phyloP scores from a whole-genome alignment of 2,329 filamentous ascomycete species.

The Akanthomyces lecanii region DNA sequence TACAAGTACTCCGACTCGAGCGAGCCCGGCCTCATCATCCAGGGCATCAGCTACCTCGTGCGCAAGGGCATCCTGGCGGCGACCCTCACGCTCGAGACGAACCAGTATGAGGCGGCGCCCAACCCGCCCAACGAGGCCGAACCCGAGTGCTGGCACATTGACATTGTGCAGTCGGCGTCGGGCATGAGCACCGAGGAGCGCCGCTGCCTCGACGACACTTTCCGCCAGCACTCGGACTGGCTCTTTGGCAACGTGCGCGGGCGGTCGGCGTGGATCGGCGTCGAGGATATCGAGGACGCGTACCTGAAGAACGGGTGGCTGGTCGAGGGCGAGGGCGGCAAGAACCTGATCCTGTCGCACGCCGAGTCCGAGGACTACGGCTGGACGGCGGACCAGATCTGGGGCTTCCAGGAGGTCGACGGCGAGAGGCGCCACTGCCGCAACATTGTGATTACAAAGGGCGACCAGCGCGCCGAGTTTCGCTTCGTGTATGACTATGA shows the following conservation, averaged over 20 bases:
- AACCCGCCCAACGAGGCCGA: constrained; percentile 34
- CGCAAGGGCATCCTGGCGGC: constrained; percentile 69
- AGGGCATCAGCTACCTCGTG: constrained; percentile 66
- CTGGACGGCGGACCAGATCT: constrained; percentile 55
- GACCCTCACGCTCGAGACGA: constrained; percentile 62
- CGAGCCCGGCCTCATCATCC: constrained; percentile 66
- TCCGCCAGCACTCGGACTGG: constrained; percentile 67
- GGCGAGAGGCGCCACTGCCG: constrained; percentile 50
- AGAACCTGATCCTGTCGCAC: constrained; percentile 60
- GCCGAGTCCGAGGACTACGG: constrained; percentile 51
- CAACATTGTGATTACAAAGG: constrained; percentile 52
- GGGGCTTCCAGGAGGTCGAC: constrained; percentile 55
- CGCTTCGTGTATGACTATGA: constrained; percentile 55
- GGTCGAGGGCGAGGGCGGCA: constrained; percentile 48
- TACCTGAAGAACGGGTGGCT: constrained; percentile 57
- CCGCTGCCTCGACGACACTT: constrained; percentile 48
- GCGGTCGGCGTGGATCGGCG: constrained; percentile 47
- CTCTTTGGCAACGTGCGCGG: constrained; percentile 72
- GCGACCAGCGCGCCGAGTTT: constrained; percentile 43
- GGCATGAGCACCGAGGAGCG: constrained; percentile 61
- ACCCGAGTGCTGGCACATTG: constrained; percentile 53
- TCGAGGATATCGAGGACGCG: constrained; percentile 49
- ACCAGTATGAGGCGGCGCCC: constrained; percentile 47
- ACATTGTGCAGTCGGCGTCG: constrained; percentile 70
- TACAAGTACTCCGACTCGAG: constrained; percentile 65